Percentiles rank a stretch among this genome's conserved stretches.
Conservation (phyloP, 805 yeast species). For the Hanseniaspora occidentalis region DNA sequence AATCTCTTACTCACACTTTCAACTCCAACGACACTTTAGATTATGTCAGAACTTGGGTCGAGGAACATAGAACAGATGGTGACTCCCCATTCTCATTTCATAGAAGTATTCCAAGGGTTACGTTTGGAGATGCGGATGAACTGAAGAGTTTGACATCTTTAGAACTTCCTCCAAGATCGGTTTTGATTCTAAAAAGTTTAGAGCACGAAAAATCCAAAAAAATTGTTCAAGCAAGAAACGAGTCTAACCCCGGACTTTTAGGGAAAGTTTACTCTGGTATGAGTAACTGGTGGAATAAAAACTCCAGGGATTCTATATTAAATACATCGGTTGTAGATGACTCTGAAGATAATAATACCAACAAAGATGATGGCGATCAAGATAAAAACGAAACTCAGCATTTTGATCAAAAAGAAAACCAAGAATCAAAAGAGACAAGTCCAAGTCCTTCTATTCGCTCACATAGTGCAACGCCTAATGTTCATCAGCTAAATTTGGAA, state of each 20-base stretch:
- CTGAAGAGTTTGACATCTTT: constrained; percentile 37
- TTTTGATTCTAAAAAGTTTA: constrained; percentile 58
- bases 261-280: constrained; percentile 24
- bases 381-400: too few relatives aligned
- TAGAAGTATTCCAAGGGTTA: constrained; percentile 45
- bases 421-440: constrained; percentile 1
- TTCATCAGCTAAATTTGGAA: constrained; percentile 18
- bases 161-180: constrained; percentile 60
- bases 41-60: constrained; percentile 45
- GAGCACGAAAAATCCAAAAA: constrained; percentile 12
- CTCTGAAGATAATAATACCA: background rate
- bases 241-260: constrained; percentile 19
- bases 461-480: constrained; percentile 21
- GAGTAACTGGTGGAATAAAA: constrained; percentile 22
- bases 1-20: constrained; percentile 41
- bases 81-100: constrained; percentile 34
- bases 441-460: constrained; percentile 19
- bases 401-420: too few relatives aligned
- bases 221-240: constrained; percentile 18
- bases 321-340: constrained; percentile 3
- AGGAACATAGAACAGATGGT: constrained; percentile 36
- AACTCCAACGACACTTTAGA: constrained; percentile 31
- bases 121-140: constrained; percentile 54
- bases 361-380: constrained; percentile 19
- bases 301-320: background rate